A percentile compares a stretch with the other conserved stretches of the same genome.
Evolutionary conservation across 139 green algal species (phyloP).

Genomic region (Auxenochlorella pyrenoidosa): DNA sequence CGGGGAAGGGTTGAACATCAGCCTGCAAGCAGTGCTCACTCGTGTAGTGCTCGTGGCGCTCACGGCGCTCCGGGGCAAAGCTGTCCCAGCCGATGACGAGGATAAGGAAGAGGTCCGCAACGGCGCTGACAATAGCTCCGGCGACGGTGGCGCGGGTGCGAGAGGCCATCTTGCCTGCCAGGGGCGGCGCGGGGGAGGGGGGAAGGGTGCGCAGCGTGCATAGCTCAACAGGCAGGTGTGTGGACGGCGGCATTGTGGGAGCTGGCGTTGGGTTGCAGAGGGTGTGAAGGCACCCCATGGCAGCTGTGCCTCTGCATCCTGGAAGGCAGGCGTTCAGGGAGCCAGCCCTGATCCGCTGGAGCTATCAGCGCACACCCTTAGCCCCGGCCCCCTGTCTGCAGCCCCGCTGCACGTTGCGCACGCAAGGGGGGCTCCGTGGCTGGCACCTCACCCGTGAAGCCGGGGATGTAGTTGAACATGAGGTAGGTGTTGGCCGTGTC

Average conservation of each 20-base stretch:
- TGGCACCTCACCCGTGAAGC: not conserved
- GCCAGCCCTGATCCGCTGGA: too few species aligned
- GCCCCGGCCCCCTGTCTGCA: too few species aligned
- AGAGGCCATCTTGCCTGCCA: not conserved
- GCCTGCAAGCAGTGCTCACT: too few species aligned
- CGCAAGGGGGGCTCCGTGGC: too few species aligned
- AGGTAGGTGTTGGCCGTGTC: slow-evolving; percentile 33
- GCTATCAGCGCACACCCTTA: too few species aligned
- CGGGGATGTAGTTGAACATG: slow-evolving; percentile 6
- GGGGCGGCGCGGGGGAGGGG: not conserved
- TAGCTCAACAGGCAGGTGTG: not conserved
- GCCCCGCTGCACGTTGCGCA: too few species aligned
- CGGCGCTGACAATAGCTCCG: slow-evolving; percentile 20
- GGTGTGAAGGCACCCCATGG: too few species aligned
- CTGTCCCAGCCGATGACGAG: slow-evolving; percentile 25
- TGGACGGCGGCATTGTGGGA: too few species aligned
- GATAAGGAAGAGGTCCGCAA: slow-evolving; percentile 35
- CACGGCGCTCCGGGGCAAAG: not conserved
- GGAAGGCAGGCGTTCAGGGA: too few species aligned
- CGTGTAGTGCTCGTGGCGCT: not conserved
- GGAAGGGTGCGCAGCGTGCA: not conserved
- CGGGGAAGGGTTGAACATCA: too few species aligned
- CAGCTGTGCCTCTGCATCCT: too few species aligned
- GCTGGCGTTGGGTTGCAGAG: not conserved
- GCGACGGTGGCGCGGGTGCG: not conserved